Evolutionary conservation across 148 eudicot species (phyloP), one percentile per base, ranked within the genome.

Genomic region (Euryodendron excelsum): DNA sequence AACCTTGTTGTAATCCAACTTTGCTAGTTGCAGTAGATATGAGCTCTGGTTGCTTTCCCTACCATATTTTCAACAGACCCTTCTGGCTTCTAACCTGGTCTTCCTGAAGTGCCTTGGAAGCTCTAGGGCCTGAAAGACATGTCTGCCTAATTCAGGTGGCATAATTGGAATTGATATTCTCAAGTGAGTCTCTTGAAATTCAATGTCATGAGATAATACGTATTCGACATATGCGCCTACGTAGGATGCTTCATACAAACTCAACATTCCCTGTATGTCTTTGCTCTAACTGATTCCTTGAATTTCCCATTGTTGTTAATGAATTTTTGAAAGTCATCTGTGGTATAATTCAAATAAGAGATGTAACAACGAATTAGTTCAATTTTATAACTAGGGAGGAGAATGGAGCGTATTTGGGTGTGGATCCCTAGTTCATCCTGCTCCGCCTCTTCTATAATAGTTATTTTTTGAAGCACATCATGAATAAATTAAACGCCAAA

Each of bases 41-140:
- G 30, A 50, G 63, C 72, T 80, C 47, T 74, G 81, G 61, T 81
- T 44, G 5, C 69, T 58, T 69, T 69, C 72, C 39, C 30, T 78
- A 14, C 34, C 30, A 72, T 58, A 83, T 72, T 76, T 69, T 37
- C 65, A 64, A 31, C 81, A 77, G 59, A 74, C 78, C 18, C 70
- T 68, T 78, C 77, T 81, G 39, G 86, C 27, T 62, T 84, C 86
- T n/a, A 84, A 56, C 36, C 79, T 78, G 15, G 18, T 75, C 86
- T 80, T 81, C 36, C 86, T 84, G 45, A 74, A 25, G 68, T 84
- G 84, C 74, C 81, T 84, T 5, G 86, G 86, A 52, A 80, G 82
- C 74, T 84, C 78, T 7, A 85, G 36, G 23, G 82, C 64, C 1
- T 69, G 30, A 4, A 27, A 21, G 34, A 70, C 82, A 25, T 55